These are phyloP conservation scores for Penicillium sp. DNA, from an alignment of 2,329 filamentous ascomycete genomes.

Conservation along the genomic window DNA sequence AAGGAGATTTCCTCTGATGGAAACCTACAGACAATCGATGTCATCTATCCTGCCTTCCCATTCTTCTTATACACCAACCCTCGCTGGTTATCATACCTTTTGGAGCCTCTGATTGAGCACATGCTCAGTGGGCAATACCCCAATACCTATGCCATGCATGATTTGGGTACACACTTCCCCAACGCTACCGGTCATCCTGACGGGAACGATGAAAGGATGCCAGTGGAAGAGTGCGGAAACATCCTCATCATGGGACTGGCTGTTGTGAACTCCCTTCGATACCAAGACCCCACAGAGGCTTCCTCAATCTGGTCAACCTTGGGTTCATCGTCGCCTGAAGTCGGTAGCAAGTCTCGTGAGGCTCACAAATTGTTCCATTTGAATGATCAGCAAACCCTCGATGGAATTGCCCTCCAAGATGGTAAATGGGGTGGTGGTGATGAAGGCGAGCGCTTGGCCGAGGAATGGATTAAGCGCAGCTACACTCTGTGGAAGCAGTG, in stretches of 20 bases:
- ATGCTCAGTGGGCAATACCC: slow-evolving; percentile 82
- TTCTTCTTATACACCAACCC: slow-evolving; percentile 88
- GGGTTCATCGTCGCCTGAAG: slow-evolving; percentile 26
- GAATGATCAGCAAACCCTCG: slow-evolving; percentile 48
- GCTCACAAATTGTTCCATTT: slow-evolving; percentile 49
- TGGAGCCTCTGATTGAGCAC: slow-evolving; percentile 80
- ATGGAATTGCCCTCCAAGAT: slow-evolving; percentile 62
- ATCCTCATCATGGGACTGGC: slow-evolving; percentile 84
- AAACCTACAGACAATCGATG: slow-evolving; percentile 82
- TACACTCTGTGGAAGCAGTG: slow-evolving; percentile 75
- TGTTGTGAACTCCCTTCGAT: slow-evolving; percentile 71
- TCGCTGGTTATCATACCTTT: slow-evolving; percentile 73
- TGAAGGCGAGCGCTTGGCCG: slow-evolving; percentile 58
- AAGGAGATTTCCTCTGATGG: slow-evolving; percentile 87
- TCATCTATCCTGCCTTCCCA: slow-evolving; percentile 83
- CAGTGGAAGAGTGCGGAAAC: slow-evolving; percentile 63
- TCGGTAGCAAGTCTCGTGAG: slow-evolving; percentile 24
- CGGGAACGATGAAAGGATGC: slow-evolving; percentile 58
- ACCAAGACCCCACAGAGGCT: slow-evolving; percentile 57
- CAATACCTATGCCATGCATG: slow-evolving; percentile 61
- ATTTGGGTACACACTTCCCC: slow-evolving; percentile 55
- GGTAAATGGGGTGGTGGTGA: slow-evolving; percentile 58
- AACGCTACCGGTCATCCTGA: slow-evolving; percentile 58
- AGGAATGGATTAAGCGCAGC: slow-evolving; percentile 67
- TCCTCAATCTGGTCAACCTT: slow-evolving; percentile 60